Evolutionary conservation across 768 basidiomycete genomes (phyloP).

Genomic region (Podaxis rugospora): DNA sequence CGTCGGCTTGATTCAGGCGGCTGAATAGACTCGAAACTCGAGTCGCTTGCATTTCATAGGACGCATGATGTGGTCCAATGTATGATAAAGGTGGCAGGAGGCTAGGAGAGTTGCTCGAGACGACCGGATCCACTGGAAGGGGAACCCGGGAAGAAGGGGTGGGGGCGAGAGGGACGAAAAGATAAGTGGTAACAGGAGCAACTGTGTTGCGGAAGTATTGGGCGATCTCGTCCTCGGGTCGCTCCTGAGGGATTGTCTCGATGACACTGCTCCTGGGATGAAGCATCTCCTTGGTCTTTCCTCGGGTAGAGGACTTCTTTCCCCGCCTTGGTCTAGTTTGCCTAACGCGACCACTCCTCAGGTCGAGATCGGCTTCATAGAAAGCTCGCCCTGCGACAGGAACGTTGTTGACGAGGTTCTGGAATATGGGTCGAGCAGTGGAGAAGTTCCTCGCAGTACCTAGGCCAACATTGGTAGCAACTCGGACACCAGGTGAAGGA

Average conservation of each 20-base stretch:
- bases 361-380: constrained; percentile 62
- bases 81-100: constrained; percentile 47
- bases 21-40: constrained; percentile 67
- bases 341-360: constrained; percentile 35
- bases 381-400: constrained; percentile 74
- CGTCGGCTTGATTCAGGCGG: constrained; percentile 62
- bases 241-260: constrained; percentile 15
- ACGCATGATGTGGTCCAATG: constrained; percentile 46
- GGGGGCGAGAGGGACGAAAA: constrained; percentile 75
- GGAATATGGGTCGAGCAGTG: constrained; percentile 69
- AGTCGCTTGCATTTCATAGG: constrained; percentile 51
- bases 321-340: background rate
- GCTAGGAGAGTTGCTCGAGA: constrained; percentile 12
- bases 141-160: constrained; percentile 67
- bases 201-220: constrained; percentile 52
- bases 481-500: constrained; percentile 34
- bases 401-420: constrained; percentile 74
- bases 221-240: constrained; percentile 36
- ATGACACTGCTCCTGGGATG: constrained; percentile 10
- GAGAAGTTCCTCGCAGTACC: constrained; percentile 76
- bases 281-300: constrained; percentile 16
- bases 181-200: constrained; percentile 51
- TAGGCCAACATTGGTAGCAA: constrained; percentile 67
- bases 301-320: constrained; percentile 3
- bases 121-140: constrained; percentile 31